phyloP scores from a whole-genome alignment of 257 asterid species.

The Scutellaria barbata region DNA sequence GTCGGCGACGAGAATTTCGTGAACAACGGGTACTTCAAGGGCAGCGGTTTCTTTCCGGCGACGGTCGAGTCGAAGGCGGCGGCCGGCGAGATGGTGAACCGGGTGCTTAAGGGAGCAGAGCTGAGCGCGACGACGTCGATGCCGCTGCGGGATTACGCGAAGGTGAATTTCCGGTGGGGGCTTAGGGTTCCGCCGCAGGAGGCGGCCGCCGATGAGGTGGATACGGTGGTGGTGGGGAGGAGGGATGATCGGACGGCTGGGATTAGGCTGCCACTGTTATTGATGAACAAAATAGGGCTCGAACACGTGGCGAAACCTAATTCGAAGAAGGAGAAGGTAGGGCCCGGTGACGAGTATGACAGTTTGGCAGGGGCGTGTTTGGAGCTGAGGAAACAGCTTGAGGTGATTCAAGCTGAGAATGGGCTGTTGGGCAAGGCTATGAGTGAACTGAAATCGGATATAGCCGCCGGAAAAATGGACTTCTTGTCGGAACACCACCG shows the following conservation, averaged over 20 bases:
- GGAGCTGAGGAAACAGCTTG: conserved; percentile 80
- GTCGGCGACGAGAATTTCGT: conserved; percentile 32
- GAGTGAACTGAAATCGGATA: conserved; percentile 72
- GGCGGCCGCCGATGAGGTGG: conserved; percentile 45
- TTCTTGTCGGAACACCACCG: conserved; percentile 36
- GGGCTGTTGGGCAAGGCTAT: conserved; percentile 73
- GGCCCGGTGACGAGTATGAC: conserved; percentile 37
- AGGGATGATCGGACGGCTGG: conserved; percentile 45
- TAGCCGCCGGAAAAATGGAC: conserved; percentile 58
- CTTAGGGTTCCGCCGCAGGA: conserved; percentile 66
- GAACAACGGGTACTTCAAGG: conserved; percentile 46
- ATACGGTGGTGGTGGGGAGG: conserved; percentile 54
- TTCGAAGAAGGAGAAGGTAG: conserved; percentile 43
- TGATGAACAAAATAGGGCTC: conserved; percentile 88
- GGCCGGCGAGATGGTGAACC: conserved; percentile 52
- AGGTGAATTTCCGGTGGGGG: conserved; percentile 85
- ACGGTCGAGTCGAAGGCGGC: conserved; percentile 60
- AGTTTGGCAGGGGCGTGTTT: conserved; percentile 66
- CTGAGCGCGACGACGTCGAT: conserved; percentile 71
- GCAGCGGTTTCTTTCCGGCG: conserved; percentile 48
- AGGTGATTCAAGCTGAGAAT: conserved; percentile 71
- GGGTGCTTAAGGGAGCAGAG: conserved; percentile 55
- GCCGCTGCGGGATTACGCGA: conserved; percentile 61
- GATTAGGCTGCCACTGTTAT: conserved; percentile 60
- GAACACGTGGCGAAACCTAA: conserved; percentile 58